Conservation (phyloP, 1,139 yeast species). For the Kodamaea alishanica region DNA sequence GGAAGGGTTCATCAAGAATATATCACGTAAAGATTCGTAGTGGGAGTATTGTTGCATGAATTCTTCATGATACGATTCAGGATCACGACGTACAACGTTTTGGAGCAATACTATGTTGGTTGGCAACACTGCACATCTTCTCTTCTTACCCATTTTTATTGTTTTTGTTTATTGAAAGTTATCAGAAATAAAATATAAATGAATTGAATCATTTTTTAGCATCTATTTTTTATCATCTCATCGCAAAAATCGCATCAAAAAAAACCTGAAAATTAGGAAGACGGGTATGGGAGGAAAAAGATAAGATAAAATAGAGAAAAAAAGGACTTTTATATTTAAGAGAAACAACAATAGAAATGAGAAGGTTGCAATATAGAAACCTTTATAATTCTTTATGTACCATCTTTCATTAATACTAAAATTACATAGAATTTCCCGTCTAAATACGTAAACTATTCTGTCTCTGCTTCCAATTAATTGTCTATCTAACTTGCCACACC, state of each 20-base stretch:
- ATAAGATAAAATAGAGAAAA: too few species aligned
- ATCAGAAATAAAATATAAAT: neutral
- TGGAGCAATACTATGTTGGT: conserved; percentile 88
- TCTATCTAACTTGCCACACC: neutral
- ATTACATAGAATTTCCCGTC: neutral
- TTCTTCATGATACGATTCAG: conserved; percentile 90
- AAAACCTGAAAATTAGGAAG: too few species aligned
- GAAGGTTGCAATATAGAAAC: too few species aligned
- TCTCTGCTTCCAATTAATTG: neutral
- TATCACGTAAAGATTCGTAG: conserved; percentile 84
- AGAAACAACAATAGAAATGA: too few species aligned
- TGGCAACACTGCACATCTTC: conserved; percentile 90
- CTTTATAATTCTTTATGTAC: too few species aligned
- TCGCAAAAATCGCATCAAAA: too few species aligned
- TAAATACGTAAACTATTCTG: neutral
- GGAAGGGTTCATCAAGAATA: conserved; percentile 66
- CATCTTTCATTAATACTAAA: too few species aligned
- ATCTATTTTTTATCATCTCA: too few species aligned
- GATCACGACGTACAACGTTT: conserved; percentile 89
- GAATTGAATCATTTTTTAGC: neutral
- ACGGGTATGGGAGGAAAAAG: too few species aligned
- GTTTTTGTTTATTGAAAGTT: neutral
- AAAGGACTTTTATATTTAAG: too few species aligned
- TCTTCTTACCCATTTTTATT: conserved; percentile 67
- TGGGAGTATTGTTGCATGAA: conserved; percentile 89